These are phyloP conservation scores for Soucietia sequanensis DNA, from an alignment of 805 yeast genomes.

Conservation along the genomic window DNA sequence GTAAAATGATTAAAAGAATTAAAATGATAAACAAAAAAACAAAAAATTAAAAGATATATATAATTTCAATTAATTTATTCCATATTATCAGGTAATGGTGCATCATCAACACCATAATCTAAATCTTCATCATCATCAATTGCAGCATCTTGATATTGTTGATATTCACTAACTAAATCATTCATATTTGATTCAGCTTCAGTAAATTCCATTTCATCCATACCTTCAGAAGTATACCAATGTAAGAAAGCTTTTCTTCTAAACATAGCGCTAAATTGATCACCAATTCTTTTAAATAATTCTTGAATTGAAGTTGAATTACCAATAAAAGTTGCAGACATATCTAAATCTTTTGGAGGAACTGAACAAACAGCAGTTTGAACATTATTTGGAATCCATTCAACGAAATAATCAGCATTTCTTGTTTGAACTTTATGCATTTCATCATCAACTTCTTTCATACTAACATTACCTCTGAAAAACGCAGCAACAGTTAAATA, in stretches of 20 bases:
- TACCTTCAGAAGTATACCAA: constrained; percentile 95
- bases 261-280: constrained; percentile 89
- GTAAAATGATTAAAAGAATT: not conserved
- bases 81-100: constrained; percentile 54
- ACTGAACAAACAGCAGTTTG: constrained; percentile 93
- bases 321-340: constrained; percentile 91
- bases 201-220: constrained; percentile 92
- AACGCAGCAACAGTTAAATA: constrained; percentile 91
- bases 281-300: constrained; percentile 84
- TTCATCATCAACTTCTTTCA: constrained; percentile 93
- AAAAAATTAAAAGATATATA: constrained; percentile 2
- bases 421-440: constrained; percentile 81
- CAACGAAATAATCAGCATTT: constrained; percentile 82
- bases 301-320: constrained; percentile 93
- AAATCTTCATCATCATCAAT: constrained; percentile 74
- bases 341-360: constrained; percentile 80
- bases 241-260: constrained; percentile 93
- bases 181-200: constrained; percentile 92
- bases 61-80: constrained; percentile 21
- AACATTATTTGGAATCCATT: constrained; percentile 95
- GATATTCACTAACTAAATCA: constrained; percentile 84
- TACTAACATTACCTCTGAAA: constrained; percentile 90
- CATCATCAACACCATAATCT: constrained; percentile 62
- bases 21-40: constrained; percentile 2
- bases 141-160: constrained; percentile 86